Base-by-base conservation (phyloP, 1,284 basidiomycete species). In the Ceratobasidium sp. region DNA sequence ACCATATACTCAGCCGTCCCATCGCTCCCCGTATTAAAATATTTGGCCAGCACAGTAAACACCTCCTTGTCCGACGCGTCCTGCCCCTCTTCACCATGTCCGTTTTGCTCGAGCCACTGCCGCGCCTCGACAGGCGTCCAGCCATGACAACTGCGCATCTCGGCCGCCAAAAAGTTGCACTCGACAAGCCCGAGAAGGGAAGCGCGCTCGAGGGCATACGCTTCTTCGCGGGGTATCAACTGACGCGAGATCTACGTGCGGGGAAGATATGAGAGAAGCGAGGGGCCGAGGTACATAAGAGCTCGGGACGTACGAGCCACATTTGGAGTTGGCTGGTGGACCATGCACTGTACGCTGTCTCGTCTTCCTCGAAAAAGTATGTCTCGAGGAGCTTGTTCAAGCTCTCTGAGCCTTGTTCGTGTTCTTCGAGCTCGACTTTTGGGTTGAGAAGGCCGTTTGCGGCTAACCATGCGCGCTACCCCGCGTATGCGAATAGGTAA, bases 291-390 rank as follows among this genome's bases (percentile, higher is more conserved):
- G n/a, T n/a, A n/a, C n/a, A n/a, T n/a, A n/a, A n/a, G n/a, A n/a
- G n/a, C n/a, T n/a, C n/a, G n/a, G n/a, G n/a, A 53, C 65, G 48
- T 31, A 69, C 65, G 34, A 69, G 51, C 65, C 65, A 69, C 51
- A 69, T 43, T 43, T 43, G 34, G 34, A 69, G 51, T n/a, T 69
- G 19, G 22, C 16, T 5, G 14, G 24, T 46, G 8, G 24, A 27
- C 61, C 61, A 63, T 14, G 27, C 13, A 19, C n/a, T 63, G 13
- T 48, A 63, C 39, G 48, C 61, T 22, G 65, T 39, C 65, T 69
- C 39, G 11, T 58, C 65, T 43, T 56, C 51, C 31, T 69, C 51
- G 22, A 69, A 69, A 51, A 56, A 69, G 51, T 56, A 56, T 14
- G 39, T 54, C 53, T 56, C 53, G 48, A 66, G 24, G 11, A 58